Evolutionary conservation across 2,329 filamentous ascomycete species (phyloP), one percentile per base, ranked within the genome.

Genomic region (Apiospora arundinis): DNA sequence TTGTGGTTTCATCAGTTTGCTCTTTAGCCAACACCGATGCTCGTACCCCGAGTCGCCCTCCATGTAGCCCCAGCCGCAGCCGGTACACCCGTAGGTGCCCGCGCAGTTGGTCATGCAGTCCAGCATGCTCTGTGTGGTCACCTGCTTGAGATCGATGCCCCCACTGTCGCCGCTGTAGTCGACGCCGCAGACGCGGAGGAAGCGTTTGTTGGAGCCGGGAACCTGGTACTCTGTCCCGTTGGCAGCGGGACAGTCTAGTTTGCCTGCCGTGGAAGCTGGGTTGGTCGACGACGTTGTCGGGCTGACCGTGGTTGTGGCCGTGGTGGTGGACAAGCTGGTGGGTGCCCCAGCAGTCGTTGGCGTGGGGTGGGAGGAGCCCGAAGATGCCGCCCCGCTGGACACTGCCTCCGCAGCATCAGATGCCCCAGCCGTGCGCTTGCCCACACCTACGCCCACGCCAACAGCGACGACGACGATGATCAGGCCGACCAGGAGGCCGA

Each of bases 31-130:
- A 74, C 85, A 87, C 6, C 79, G 78, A 69, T 84, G 83, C 70
- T 81, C 78, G 48, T 77, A 77, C 1, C 81, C 81, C 14, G 77
- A 71, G 63, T 85, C 84, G n/a, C 82, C 82, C 0, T 80, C 73
- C 11, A 85, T 77, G 67, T 82, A 80, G 2, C 85, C 85, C 85
- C 85, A 87, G 12, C 83, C 82, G 67, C 81, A 84, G 6, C 82
- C 85, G 0, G 81, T 81, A 73, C 84, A 86, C 2, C 74, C 67
- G 45, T 37, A 37, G 12, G 80, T 82, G 6, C 79, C 80, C 0
- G 84, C 84, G 73, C 85, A 86, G 46, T 81, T 81, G 66, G 82
- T 79, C 74, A 86, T 85, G 75, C 85, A 86, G 32, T 82, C 83
- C 70, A 83, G 78, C 77, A 85, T 81, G 70, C 75, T 84, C 67